Base-by-base conservation (phyloP, 2,329 filamentous ascomycete genomes). In the Dactylellina parvicollis region DNA sequence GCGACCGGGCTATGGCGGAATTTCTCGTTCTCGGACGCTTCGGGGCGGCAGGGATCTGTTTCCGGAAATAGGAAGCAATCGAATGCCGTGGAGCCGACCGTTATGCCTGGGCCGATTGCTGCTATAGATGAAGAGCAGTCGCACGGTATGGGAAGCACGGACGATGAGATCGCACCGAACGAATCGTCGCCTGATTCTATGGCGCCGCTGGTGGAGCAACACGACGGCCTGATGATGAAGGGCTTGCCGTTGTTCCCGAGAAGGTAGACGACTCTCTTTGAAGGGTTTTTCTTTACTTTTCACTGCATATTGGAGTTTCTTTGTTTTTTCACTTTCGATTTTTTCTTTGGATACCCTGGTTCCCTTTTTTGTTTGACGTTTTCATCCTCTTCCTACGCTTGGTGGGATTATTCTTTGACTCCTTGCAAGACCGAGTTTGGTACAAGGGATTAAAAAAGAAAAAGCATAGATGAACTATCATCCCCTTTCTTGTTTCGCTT, bases 51-150 rank as follows among this genome's bases (percentile, higher is more conserved):
- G 26, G 59, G 66, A 18, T 64, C 66, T 8, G 26, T 47, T 4
- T 28, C 42, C n/a, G 44, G 32, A n/a, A 32, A 26, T 50, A 57
- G 69, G 22, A 73, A 55, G 16, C 52, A 61, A 47, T 26, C 60
- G 1, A 32, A 30, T 22, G 38, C 24, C 3, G 22, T 57, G n/a
- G 38, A 38, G 42, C 7, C 14, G 14, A 50, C 20, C 1, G 16
- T 10, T 4, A 5, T 14, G 5, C 44, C 57, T 2, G 46, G 42
- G 9, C 24, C 46, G 40, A 73, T 73, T 28, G 52, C 60, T 32
- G 69, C 69, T 8, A 73, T 73, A 30, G 54, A 54, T 18, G 69
- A 73, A 22, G 69, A 73, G 28, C 54, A 65, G 14, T 26, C 60
- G 18, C 38, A 56, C 3, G 42, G 26, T 44, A 2, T 14, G 14